phyloP scores from a whole-genome alignment of 352 stramenopile genomes.

The Globisporangium abappressorium region DNA sequence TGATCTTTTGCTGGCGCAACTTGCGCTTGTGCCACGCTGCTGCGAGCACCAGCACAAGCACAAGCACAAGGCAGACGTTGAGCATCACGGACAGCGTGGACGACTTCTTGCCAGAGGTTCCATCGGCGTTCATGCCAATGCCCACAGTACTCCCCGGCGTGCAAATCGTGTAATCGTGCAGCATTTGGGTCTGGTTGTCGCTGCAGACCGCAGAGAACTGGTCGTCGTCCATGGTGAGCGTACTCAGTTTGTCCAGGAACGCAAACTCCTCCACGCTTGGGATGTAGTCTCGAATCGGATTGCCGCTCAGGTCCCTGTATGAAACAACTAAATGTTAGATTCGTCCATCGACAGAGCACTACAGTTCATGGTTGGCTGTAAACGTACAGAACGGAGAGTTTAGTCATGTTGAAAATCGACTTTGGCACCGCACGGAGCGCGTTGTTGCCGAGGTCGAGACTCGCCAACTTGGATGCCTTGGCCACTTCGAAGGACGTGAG shows the following conservation, averaged over 20 bases:
- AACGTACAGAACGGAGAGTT: slow-evolving; percentile 6
- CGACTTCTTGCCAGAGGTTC: background rate
- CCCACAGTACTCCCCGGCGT: background rate
- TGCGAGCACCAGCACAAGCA: slow-evolving; percentile 8
- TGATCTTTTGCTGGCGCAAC: background rate
- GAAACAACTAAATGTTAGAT: too few species aligned
- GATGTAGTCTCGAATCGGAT: slow-evolving; percentile 12
- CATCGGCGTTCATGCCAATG: background rate
- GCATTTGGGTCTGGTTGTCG: background rate
- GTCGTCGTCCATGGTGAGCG: slow-evolving; percentile 4
- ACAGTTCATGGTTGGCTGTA: background rate
- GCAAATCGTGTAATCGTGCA: slow-evolving; percentile 5
- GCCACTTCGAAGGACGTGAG: slow-evolving; percentile 5
- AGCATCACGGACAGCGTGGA: slow-evolving; percentile 1
- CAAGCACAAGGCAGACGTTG: slow-evolving; percentile 5
- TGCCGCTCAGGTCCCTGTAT: slow-evolving; percentile 6
- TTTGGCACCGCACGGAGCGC: background rate
- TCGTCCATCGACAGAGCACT: too few species aligned
- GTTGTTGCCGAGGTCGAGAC: background rate
- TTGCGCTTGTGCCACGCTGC: slow-evolving; percentile 17
- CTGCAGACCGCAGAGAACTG: slow-evolving; percentile 8
- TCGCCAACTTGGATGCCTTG: slow-evolving; percentile 3
- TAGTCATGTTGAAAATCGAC: slow-evolving; percentile 9
- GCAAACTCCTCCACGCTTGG: slow-evolving; percentile 10
- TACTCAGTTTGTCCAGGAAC: slow-evolving; percentile 7